These are phyloP conservation scores for Trichoderma asperellum DNA, from an alignment of 2,329 filamentous ascomycete genomes.

Conservation along the genomic window DNA sequence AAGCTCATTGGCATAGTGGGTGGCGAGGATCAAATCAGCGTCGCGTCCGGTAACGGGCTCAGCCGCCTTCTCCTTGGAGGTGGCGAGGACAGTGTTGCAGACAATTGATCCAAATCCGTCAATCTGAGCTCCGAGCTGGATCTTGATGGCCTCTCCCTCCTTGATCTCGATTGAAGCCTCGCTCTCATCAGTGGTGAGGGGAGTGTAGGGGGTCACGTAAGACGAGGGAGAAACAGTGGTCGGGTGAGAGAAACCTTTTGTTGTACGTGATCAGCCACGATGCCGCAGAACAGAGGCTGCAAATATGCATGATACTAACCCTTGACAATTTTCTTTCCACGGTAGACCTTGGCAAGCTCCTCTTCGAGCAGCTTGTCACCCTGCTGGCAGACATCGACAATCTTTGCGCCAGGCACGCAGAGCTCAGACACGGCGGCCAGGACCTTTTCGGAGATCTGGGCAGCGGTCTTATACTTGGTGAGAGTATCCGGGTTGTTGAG, in stretches of 20 bases:
- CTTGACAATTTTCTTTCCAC: conserved; percentile 96
- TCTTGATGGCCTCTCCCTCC: conserved; percentile 87
- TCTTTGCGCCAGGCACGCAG: conserved; percentile 84
- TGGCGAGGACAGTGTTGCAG: conserved; percentile 85
- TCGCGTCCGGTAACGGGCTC: conserved; percentile 73
- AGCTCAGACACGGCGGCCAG: conserved; percentile 79
- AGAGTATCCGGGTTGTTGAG: conserved; percentile 92
- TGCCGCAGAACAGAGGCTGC: conserved; percentile 10
- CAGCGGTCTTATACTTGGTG: conserved; percentile 98
- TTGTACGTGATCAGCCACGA: background rate
- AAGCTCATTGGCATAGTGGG: conserved; percentile 93
- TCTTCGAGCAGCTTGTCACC: conserved; percentile 94
- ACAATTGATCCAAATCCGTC: conserved; percentile 96
- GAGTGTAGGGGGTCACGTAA: conserved; percentile 96
- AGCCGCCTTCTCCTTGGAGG: conserved; percentile 61
- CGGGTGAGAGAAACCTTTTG: conserved; percentile 81
- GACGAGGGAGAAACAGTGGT: conserved; percentile 93
- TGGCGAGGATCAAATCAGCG: conserved; percentile 88
- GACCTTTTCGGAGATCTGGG: conserved; percentile 92
- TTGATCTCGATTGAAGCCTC: conserved; percentile 82
- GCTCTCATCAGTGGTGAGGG: conserved; percentile 80
- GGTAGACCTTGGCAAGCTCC: conserved; percentile 93
- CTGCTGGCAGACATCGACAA: conserved; percentile 91
- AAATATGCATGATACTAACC: conserved; percentile 53
- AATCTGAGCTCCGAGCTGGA: conserved; percentile 98